phyloP scores from a whole-genome alignment of 1,284 basidiomycete species.

The Apiotrichum montevideense region DNA sequence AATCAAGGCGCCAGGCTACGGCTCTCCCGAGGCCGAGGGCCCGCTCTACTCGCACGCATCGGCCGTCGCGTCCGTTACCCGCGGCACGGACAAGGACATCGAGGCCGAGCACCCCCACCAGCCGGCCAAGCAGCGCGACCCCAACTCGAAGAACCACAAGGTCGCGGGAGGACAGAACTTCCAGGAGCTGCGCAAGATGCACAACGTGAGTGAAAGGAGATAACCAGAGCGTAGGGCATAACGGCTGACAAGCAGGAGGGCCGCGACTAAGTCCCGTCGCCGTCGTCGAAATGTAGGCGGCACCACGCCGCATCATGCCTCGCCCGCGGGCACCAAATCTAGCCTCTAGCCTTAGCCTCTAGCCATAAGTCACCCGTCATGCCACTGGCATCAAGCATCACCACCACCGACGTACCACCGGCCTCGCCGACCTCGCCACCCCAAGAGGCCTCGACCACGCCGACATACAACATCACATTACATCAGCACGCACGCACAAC shows the following conservation, averaged over 20 bases:
- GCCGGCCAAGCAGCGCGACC: background rate
- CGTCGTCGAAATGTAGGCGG: too few relatives aligned
- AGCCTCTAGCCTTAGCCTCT: too few relatives aligned
- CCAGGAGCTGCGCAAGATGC: background rate
- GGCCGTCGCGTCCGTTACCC: background rate
- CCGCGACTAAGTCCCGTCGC: background rate
- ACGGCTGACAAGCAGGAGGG: background rate
- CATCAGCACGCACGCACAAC: too few relatives aligned
- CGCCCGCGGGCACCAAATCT: too few relatives aligned
- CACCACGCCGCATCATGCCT: too few relatives aligned
- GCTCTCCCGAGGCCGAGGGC: slow-evolving; percentile 2
- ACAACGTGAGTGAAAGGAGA: background rate
- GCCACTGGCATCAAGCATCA: too few relatives aligned
- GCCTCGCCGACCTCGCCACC: too few relatives aligned
- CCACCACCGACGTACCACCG: too few relatives aligned
- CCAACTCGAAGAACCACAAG: slow-evolving; percentile 5
- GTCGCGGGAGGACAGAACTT: slow-evolving; percentile 1
- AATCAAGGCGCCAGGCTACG: background rate
- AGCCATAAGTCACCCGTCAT: too few relatives aligned
- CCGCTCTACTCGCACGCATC: background rate
- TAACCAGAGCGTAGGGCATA: background rate
- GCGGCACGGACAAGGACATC: background rate
- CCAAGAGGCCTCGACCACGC: too few relatives aligned
- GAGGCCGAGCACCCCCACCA: background rate
- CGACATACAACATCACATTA: too few relatives aligned